Percentiles rank a stretch among this genome's conserved stretches.
Conservation (phyloP, 2,329 filamentous ascomycete genomes). For the Colletotrichum sp. region DNA sequence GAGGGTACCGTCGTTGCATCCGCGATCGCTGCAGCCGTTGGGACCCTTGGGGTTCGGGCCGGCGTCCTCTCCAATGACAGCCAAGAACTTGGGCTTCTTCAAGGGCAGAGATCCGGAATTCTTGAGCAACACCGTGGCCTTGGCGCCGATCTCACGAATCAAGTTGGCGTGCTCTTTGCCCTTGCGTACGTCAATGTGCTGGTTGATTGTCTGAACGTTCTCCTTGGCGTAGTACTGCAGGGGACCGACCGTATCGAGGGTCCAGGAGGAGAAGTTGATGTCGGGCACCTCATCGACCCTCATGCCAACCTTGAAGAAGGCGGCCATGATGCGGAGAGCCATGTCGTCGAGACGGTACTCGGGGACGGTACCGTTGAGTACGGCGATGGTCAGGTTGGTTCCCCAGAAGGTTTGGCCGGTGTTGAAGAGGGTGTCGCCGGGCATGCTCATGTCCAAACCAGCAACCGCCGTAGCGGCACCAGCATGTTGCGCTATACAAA, state of each 20-base stretch:
- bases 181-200: constrained; percentile 81
- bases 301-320: constrained; percentile 70
- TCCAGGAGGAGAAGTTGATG: constrained; percentile 92
- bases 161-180: constrained; percentile 66
- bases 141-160: constrained; percentile 78
- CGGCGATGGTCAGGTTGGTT: constrained; percentile 82
- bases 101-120: constrained; percentile 80
- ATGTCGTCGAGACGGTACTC: constrained; percentile 91
- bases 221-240: constrained; percentile 67
- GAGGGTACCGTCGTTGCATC: constrained; percentile 64
- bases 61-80: constrained; percentile 83
- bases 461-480: constrained; percentile 71
- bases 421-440: constrained; percentile 80
- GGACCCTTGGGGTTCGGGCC: constrained; percentile 76
- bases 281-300: constrained; percentile 49
- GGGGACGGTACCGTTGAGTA: constrained; percentile 88
- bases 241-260: constrained; percentile 74
- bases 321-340: constrained; percentile 80
- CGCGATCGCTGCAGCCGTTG: constrained; percentile 78
- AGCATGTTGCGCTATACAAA: constrained; percentile 60
- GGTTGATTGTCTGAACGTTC: constrained; percentile 73
- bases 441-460: constrained; percentile 89
- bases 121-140: constrained; percentile 89
- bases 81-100: constrained; percentile 77
- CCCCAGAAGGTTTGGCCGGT: constrained; percentile 80